phyloP scores from a whole-genome alignment of 495 filamentous ascomycete genomes.

The Arthonia radiata region DNA sequence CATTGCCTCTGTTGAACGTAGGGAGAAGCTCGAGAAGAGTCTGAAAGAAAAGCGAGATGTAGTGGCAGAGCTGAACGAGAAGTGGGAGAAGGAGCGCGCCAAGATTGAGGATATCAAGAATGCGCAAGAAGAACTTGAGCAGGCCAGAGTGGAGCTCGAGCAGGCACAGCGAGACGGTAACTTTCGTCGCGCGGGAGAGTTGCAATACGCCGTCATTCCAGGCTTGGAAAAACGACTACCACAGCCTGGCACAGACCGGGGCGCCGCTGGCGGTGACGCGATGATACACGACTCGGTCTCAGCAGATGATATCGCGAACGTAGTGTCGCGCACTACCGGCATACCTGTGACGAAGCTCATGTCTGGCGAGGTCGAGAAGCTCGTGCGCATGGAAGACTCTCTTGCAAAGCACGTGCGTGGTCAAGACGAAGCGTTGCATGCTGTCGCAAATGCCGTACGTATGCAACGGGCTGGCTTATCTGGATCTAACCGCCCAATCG shows the following conservation, averaged over 20 bases:
- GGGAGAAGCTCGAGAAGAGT: slow-evolving; percentile 53
- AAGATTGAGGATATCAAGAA: slow-evolving; percentile 71
- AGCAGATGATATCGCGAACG: slow-evolving; percentile 74
- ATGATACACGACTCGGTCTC: slow-evolving; percentile 84
- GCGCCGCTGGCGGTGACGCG: slow-evolving; percentile 17
- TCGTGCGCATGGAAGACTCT: slow-evolving; percentile 85
- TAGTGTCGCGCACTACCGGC: slow-evolving; percentile 75
- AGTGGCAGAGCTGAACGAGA: slow-evolving; percentile 34
- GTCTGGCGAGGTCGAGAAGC: slow-evolving; percentile 71
- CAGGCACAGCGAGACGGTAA: slow-evolving; percentile 74
- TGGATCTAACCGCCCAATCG: slow-evolving; percentile 72
- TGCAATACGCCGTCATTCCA: slow-evolving; percentile 71
- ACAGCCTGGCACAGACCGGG: slow-evolving; percentile 30
- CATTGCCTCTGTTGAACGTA: slow-evolving; percentile 62
- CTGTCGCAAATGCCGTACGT: slow-evolving; percentile 78
- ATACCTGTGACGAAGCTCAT: slow-evolving; percentile 83
- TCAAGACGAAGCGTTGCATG: slow-evolving; percentile 77
- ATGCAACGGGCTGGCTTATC: slow-evolving; percentile 84
- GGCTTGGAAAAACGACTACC: slow-evolving; percentile 53
- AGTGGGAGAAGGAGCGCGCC: slow-evolving; percentile 74
- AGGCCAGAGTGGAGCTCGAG: slow-evolving; percentile 62
- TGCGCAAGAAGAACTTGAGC: slow-evolving; percentile 63
- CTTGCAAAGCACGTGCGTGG: slow-evolving; percentile 67
- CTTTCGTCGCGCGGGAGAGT: slow-evolving; percentile 66
- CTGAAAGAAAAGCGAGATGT: slow-evolving; percentile 54